Base-by-base conservation (phyloP, 768 basidiomycete genomes). In the Phylloporus rhodoxanthus region DNA sequence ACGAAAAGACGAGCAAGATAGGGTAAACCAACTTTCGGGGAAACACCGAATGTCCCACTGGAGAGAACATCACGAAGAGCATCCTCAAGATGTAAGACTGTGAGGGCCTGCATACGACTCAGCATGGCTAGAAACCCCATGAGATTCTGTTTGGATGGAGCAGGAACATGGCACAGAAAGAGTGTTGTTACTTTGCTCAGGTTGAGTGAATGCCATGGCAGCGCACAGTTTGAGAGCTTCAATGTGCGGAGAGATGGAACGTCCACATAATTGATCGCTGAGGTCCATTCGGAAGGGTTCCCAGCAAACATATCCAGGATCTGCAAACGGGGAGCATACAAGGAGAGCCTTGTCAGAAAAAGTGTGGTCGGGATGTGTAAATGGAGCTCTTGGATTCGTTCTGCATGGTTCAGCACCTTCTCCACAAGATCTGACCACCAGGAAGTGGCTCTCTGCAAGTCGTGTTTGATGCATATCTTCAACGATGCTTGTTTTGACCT, bases 51-150 rank as follows among this genome's bases (percentile, higher is more conserved):
- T 2, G 2, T 4, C 1, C 9, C 0, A n/a, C 21, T 34, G 2
- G 41, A 19, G n/a, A 36, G 37, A 30, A 30, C 5, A 3, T 20
- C 51, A 6, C 66, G 61, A 5, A 72, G 57, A 10, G 60, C 57
- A 45, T 65, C 33, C 13, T 65, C 57, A 14, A 74, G 58, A 45
- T 68, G 58, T 2, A 75, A 62, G n/a, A n/a, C n/a, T n/a, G n/a
- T n/a, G n/a, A n/a, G 10, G 53, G 53, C 17, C 8, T 67, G 69
- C 68, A 71, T 71, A 28, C 60, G 48, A 14, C 55, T 43, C 4
- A 77, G 63, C 9, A 57, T 59, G 21, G 61, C 47, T 7, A 72
- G 42, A 17, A 76, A 55, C 36, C 69, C 64, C 7, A 39, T 42
- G 21, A 58, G 57, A 13, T 62, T 55, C 2, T 68, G 67, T 14